Conservation (phyloP, 768 basidiomycete genomes). For the Russula lepida region DNA sequence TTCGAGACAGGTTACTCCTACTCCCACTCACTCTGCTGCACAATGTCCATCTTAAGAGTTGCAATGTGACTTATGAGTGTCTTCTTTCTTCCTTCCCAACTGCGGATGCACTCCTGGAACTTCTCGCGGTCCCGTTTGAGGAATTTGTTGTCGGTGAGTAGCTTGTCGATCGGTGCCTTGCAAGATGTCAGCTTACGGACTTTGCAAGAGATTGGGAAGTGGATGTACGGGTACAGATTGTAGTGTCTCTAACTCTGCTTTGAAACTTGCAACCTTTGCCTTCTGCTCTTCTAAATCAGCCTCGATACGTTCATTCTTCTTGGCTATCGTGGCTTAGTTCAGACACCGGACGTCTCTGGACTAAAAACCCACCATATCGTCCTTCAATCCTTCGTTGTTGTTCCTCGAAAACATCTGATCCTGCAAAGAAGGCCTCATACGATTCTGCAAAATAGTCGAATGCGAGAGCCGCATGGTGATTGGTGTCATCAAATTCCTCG, state of each 20-base stretch:
- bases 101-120: constrained; percentile 64
- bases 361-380: constrained; percentile 53
- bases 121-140: constrained; percentile 70
- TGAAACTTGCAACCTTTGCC: constrained; percentile 38
- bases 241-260: constrained; percentile 48
- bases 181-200: not conserved
- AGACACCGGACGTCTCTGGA: not conserved
- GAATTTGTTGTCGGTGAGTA: constrained; percentile 52
- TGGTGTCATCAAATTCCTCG: constrained; percentile 66
- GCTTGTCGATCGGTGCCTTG: constrained; percentile 47
- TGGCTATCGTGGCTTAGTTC: constrained; percentile 34
- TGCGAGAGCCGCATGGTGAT: constrained; percentile 70
- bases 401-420: constrained; percentile 59
- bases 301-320: constrained; percentile 62
- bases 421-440: constrained; percentile 60
- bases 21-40: constrained; percentile 40
- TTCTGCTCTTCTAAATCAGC: constrained; percentile 53
- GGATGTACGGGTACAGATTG: constrained; percentile 50
- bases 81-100: constrained; percentile 61
- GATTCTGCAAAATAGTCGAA: constrained; percentile 64
- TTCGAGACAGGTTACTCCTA: not conserved
- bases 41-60: constrained; percentile 57
- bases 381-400: constrained; percentile 63
- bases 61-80: constrained; percentile 59
- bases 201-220: not conserved